phyloP scores from a whole-genome alignment of 2,329 filamentous ascomycete genomes.

The Chaetomium sp. region DNA sequence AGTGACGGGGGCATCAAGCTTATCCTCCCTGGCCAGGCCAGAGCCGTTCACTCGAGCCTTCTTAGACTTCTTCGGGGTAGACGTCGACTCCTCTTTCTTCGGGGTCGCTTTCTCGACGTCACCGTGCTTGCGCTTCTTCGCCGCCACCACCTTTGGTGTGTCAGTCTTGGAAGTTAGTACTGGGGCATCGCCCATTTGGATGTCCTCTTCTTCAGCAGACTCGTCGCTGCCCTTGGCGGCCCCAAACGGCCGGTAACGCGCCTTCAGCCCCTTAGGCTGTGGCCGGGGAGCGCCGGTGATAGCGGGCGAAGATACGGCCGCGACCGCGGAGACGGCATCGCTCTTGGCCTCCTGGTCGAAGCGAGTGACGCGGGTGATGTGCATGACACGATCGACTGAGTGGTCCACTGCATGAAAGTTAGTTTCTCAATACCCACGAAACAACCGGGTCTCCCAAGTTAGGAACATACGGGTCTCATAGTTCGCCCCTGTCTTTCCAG shows the following conservation, averaged over 20 bases:
- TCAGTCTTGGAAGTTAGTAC: conserved; percentile 23
- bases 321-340: conserved; percentile 5
- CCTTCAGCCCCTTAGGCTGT: conserved; percentile 61
- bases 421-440: conserved; percentile 21
- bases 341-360: conserved; percentile 39
- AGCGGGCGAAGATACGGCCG: conserved; percentile 30
- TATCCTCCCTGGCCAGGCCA: not conserved
- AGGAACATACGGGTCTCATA: conserved; percentile 47
- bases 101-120: conserved; percentile 23
- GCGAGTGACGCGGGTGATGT: conserved; percentile 57
- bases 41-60: conserved; percentile 20
- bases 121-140: conserved; percentile 36
- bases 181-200: conserved; percentile 38
- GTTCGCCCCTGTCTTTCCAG: conserved; percentile 46
- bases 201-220: conserved; percentile 39
- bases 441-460: not conserved
- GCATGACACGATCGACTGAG: conserved; percentile 53
- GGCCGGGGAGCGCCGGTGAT: conserved; percentile 47
- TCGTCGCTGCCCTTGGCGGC: conserved; percentile 33
- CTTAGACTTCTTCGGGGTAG: conserved; percentile 28
- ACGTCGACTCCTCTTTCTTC: conserved; percentile 14
- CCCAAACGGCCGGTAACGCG: conserved; percentile 63
- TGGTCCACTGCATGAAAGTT: conserved; percentile 33
- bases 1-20: conserved; percentile 16
- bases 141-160: conserved; percentile 4